phyloP scores from a whole-genome alignment of 2,329 filamentous ascomycete species.

The Epichloe festucae region DNA sequence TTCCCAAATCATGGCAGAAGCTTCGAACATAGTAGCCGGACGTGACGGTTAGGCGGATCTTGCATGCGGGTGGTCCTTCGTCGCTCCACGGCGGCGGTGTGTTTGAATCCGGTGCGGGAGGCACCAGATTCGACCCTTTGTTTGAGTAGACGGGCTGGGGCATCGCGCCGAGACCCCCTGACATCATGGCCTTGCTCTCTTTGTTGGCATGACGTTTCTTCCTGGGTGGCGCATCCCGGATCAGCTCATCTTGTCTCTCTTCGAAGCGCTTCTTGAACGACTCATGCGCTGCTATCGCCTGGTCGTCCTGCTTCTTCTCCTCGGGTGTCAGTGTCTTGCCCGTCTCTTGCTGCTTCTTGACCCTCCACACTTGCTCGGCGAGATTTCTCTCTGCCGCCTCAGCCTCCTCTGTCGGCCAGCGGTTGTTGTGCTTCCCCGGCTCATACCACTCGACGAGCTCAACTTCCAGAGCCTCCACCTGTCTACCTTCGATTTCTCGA shows the following conservation, averaged over 20 bases:
- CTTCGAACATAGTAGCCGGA: conserved; percentile 96
- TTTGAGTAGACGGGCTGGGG: conserved; percentile 28
- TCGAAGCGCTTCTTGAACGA: conserved; percentile 45
- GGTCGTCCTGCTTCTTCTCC: conserved; percentile 41
- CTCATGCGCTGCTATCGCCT: conserved; percentile 43
- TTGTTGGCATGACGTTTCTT: conserved; percentile 17
- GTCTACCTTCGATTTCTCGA: conserved; percentile 65
- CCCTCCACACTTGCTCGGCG: conserved; percentile 57
- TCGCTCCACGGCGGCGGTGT: conserved; percentile 44
- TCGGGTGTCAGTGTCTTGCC: conserved; percentile 37
- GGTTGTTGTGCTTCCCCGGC: conserved; percentile 64
- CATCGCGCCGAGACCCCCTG: conserved; percentile 42
- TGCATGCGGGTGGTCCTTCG: conserved; percentile 61
- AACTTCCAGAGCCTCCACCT: conserved; percentile 64
- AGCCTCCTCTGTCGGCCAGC: conserved; percentile 71
- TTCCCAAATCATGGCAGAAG: conserved; percentile 81
- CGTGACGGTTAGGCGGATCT: conserved; percentile 80
- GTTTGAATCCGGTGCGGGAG: conserved; percentile 31
- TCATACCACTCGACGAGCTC: conserved; percentile 78
- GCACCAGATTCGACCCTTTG: conserved; percentile 40
- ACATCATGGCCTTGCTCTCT: conserved; percentile 36
- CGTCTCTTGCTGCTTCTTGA: conserved; percentile 42
- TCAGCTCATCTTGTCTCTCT: conserved; percentile 42
- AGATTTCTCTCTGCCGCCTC: conserved; percentile 61
- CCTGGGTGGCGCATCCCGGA: conserved; percentile 34